A percentile compares a stretch with the other conserved stretches of the same genome.
Conservation (phyloP, 2,329 filamentous ascomycete species). For the Ascochyta clinopodiicola region DNA sequence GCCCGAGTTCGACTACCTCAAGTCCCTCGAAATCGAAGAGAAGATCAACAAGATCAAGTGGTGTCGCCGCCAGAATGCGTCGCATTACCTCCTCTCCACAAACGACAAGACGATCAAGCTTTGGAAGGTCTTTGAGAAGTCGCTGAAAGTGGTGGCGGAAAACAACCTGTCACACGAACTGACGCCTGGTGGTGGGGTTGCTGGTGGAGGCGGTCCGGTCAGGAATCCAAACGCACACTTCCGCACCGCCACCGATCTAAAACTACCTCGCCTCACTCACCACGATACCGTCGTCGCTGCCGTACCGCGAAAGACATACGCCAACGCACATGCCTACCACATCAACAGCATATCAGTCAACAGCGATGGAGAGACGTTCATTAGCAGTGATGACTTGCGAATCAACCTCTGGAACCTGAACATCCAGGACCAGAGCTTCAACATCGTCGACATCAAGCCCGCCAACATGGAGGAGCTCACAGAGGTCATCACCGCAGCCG, state of each 20-base stretch:
- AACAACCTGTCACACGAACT: slow-evolving; percentile 97
- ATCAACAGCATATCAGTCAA: slow-evolving; percentile 99
- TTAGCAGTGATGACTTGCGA: slow-evolving; percentile 95
- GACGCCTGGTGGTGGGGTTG: slow-evolving; percentile 73
- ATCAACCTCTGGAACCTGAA: slow-evolving; percentile 99
- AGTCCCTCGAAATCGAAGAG: slow-evolving; percentile 98
- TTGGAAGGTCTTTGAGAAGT: slow-evolving; percentile 99
- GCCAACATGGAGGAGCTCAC: slow-evolving; percentile 99
- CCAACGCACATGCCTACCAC: slow-evolving; percentile 98
- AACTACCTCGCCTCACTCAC: slow-evolving; percentile 93
- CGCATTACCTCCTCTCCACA: slow-evolving; percentile 96
- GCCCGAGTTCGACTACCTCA: slow-evolving; percentile 98
- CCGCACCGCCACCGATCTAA: slow-evolving; percentile 80
- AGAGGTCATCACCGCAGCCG: slow-evolving; percentile 96
- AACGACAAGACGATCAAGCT: slow-evolving; percentile 99
- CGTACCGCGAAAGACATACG: slow-evolving; percentile 93
- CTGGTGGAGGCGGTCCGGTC: slow-evolving; percentile 78
- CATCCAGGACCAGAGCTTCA: slow-evolving; percentile 99
- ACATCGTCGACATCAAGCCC: slow-evolving; percentile 99
- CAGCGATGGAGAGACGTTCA: slow-evolving; percentile 98
- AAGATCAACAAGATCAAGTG: slow-evolving; percentile 99
- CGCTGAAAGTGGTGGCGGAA: slow-evolving; percentile 96
- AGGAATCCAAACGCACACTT: slow-evolving; percentile 78
- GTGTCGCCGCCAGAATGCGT: slow-evolving; percentile 97
- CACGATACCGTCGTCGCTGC: slow-evolving; percentile 98